Evolutionary conservation across 1,284 basidiomycete species (phyloP).

Genomic region (Austroboletus novae-zelandiae): DNA sequence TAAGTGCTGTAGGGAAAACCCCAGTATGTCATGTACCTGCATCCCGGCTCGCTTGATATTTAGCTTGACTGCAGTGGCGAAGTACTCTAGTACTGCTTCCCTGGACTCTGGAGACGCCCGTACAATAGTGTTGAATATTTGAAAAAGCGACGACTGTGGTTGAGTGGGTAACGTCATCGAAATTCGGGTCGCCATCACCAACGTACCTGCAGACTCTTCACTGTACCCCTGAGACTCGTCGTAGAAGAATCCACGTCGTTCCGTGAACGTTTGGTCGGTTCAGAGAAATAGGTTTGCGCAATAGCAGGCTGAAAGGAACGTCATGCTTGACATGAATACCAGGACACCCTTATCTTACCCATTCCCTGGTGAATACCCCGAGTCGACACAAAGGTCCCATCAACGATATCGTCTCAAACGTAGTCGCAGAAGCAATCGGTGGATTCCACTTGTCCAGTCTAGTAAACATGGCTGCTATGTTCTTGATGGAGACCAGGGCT

Average conservation of each 20-base stretch:
- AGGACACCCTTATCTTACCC: constrained; percentile 54
- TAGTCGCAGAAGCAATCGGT: constrained; percentile 49
- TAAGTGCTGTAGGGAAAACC: background rate
- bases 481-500: constrained; percentile 78
- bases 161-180: constrained; percentile 6
- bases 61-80: constrained; percentile 70
- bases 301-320: constrained; percentile 63
- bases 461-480: constrained; percentile 78
- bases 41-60: constrained; percentile 89
- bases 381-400: constrained; percentile 82
- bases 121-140: constrained; percentile 86
- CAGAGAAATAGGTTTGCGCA: constrained; percentile 78
- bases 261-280: constrained; percentile 72
- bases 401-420: constrained; percentile 64
- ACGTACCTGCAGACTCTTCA: constrained; percentile 76
- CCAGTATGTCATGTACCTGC: constrained; percentile 50
- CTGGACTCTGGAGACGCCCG: constrained; percentile 78
- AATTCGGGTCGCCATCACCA: background rate
- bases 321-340: constrained; percentile 5
- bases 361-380: constrained; percentile 83
- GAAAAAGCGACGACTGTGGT: constrained; percentile 73
- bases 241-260: constrained; percentile 83
- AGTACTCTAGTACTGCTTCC: constrained; percentile 85
- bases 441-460: constrained; percentile 74
- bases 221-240: constrained; percentile 76